Conservation (phyloP, 1,139 yeast species). For the Diutina mesorugosa region DNA sequence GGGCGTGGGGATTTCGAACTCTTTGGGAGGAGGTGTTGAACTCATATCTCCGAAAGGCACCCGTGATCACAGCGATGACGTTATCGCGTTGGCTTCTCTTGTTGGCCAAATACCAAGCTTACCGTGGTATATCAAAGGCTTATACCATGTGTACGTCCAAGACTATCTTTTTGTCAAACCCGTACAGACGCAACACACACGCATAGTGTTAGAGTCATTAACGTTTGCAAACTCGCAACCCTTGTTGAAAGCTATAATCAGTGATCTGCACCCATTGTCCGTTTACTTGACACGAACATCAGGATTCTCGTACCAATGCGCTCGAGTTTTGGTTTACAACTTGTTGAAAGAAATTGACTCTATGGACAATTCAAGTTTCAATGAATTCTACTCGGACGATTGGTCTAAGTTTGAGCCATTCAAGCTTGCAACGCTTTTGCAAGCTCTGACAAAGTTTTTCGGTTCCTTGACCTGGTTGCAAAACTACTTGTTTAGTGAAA, state of each 20-base stretch:
- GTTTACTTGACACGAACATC: background rate
- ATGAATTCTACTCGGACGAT: background rate
- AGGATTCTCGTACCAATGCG: background rate
- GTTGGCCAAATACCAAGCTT: background rate
- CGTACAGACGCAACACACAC: background rate
- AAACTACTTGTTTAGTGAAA: constrained; percentile 50
- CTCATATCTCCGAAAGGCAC: constrained; percentile 7
- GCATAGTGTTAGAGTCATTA: background rate
- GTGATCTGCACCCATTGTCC: background rate
- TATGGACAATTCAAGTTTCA: background rate
- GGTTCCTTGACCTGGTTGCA: constrained; percentile 37
- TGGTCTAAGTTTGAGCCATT: constrained; percentile 14
- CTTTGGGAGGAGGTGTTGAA: constrained; percentile 27
- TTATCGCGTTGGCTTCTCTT: background rate
- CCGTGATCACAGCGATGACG: background rate
- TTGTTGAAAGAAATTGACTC: background rate
- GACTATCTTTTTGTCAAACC: constrained; percentile 9
- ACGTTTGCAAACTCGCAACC: background rate
- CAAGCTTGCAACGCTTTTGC: constrained; percentile 23
- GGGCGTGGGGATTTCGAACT: constrained; percentile 29
- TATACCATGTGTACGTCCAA: constrained; percentile 10
- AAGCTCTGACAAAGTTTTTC: constrained; percentile 18
- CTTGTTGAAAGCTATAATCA: background rate
- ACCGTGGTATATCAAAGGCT: background rate
- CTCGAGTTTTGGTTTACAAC: background rate